Base-by-base conservation (phyloP, 2,329 filamentous ascomycete genomes). In the Diaporthe amygdali region DNA sequence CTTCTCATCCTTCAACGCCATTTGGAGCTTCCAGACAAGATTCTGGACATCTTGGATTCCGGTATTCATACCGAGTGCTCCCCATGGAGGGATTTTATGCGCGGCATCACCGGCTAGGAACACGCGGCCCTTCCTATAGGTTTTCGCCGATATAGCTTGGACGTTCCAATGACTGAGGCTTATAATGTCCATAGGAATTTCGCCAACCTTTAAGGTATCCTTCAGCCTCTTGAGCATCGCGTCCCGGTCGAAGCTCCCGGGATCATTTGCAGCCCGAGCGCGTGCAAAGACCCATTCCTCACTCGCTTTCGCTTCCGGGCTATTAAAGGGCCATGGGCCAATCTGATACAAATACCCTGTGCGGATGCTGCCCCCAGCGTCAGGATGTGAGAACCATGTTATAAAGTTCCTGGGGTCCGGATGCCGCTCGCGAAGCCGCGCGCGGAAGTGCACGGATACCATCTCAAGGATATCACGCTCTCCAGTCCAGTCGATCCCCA, bases 51-150 rank as follows among this genome's bases (percentile, higher is more conserved):
- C 81, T 69, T 81, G 79, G 3, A 82, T 74, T 15, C 80, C 81
- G 1, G 79, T 81, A 67, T 83, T 83, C 68, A 79, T 74, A 3
- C 81, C 81, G 3, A 82, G 76, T 7, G 77, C 81, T 20, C 80
- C 79, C 74, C 77, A 79, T 0, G 81, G 81, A 22, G 81, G 80
- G 44, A 80, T 77, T 32, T 74, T 74, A 74, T 83, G 81, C 0
- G 81, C 81, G 5, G 80, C 78, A 70, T 83, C 81, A 14, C 81
- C 81, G 5, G 78, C 76, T 27, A 82, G 78, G 71, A 82, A 81
- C 47, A 80, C 72, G 7, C 76, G 74, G 4, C 76, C 78, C 5
- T 69, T 63, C 15, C 78, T 75, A 66, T 79, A 81, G 7, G 64
- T 70, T 39, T 76, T 74, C 2, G 79, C 77, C 5, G 74, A 72